Conservation (phyloP, 164 flowering plant genomes). For the Annona squamosa region DNA sequence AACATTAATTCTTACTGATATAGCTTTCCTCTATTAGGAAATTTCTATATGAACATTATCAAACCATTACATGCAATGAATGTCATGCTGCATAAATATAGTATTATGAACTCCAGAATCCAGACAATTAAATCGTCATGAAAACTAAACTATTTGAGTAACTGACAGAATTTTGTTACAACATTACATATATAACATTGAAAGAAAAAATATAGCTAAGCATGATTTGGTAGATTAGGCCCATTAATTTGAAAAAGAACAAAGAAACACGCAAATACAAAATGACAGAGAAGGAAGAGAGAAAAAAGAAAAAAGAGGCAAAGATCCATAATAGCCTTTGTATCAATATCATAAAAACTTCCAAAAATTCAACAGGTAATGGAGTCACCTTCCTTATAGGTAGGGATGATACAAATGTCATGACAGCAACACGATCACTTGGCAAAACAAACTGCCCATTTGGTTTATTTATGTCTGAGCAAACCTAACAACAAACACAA, state of each 20-base stretch:
- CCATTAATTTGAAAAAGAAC: not conserved
- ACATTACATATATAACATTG: not conserved
- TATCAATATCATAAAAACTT: not conserved
- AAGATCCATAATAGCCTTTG: not conserved
- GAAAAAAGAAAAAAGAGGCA: not conserved
- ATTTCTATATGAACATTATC: not conserved
- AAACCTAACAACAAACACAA: conserved; percentile 47
- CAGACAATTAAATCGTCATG: not conserved
- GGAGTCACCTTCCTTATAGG: conserved; percentile 79
- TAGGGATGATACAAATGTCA: conserved; percentile 85
- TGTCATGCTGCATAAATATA: too few species aligned
- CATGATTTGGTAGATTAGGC: not conserved
- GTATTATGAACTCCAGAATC: not conserved
- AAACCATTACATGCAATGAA: not conserved
- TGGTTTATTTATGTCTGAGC: conserved; percentile 97
- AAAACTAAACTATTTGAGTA: not conserved
- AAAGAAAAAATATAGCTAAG: too few species aligned
- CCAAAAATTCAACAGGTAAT: not conserved
- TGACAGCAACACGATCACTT: conserved; percentile 67
- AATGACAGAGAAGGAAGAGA: not conserved
- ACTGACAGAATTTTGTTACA: not conserved
- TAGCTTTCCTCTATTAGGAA: too few species aligned
- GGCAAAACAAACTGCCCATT: conserved; percentile 92
- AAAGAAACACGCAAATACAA: too few species aligned
- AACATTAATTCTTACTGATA: not conserved